Conservation (phyloP, 1,284 basidiomycete genomes). For the Austroboletus novae-zelandiae region DNA sequence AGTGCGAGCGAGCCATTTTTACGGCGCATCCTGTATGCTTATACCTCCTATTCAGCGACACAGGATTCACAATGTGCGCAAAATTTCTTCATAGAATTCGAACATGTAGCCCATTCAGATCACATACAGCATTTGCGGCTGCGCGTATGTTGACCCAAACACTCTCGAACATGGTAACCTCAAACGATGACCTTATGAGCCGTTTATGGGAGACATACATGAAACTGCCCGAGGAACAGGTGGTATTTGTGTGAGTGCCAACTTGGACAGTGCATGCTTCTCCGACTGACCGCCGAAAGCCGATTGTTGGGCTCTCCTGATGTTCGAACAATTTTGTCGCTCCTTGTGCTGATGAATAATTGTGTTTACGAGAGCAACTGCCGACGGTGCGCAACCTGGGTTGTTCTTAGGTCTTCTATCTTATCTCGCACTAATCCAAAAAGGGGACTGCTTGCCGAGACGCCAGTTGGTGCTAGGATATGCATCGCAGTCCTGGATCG, state of each 20-base stretch:
- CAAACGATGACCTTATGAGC: slow-evolving; percentile 55
- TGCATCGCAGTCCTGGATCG: slow-evolving; percentile 62
- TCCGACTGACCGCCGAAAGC: slow-evolving; percentile 39
- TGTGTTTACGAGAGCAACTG: slow-evolving; percentile 55
- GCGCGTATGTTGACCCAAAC: slow-evolving; percentile 66
- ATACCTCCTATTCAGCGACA: slow-evolving; percentile 66
- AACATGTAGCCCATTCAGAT: background rate
- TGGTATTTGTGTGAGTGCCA: slow-evolving; percentile 66
- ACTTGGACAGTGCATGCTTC: background rate
- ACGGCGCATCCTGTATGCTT: slow-evolving; percentile 46
- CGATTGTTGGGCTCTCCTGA: slow-evolving; percentile 74
- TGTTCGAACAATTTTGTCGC: slow-evolving; percentile 54
- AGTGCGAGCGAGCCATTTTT: slow-evolving; percentile 59
- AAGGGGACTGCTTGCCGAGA: slow-evolving; percentile 46
- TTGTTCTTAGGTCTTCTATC: background rate
- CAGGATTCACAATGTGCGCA: slow-evolving; percentile 53
- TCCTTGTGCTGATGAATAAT: slow-evolving; percentile 72
- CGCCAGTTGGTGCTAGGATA: slow-evolving; percentile 56
- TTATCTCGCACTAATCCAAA: slow-evolving; percentile 29
- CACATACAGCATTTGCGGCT: slow-evolving; percentile 47
- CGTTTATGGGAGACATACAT: slow-evolving; percentile 65
- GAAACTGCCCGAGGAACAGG: slow-evolving; percentile 66
- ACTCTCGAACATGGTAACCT: slow-evolving; percentile 72
- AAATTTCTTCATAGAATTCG: slow-evolving; percentile 13
- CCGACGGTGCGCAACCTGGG: slow-evolving; percentile 52